Evolutionary conservation across 2,329 filamentous ascomycete genomes (phyloP), one percentile per base, ranked within the genome.

Genomic region (Calonectria henricotiae): DNA sequence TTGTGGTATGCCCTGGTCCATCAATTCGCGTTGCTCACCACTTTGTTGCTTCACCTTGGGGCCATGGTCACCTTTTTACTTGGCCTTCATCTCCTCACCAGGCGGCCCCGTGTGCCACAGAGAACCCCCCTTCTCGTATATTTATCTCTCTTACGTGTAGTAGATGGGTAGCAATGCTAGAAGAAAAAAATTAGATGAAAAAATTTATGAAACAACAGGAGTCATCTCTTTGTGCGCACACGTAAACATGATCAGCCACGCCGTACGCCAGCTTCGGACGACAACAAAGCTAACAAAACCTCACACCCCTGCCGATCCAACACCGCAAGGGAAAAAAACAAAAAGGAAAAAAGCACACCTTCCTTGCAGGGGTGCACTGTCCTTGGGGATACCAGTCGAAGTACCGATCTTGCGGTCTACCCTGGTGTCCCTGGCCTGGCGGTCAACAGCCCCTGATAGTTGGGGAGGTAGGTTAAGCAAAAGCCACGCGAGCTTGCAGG

Each of bases 291-390:
- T 63, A 65, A 65, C 61, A 62, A 46, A 46, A 65, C 30, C 37
- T 58, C 61, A 44, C 58, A 47, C 75, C 76, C 76, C 75, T 78
- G 76, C 76, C 71, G 76, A 77, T 77, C 76, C 75, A 73, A 58
- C 51, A 39, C 51, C 71, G 75, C 41, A 72, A 75, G 62, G 68
- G 49, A 54, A 68, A 71, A 68, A 69, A 68, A 44, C 72, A 74
- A 68, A 55, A 70, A 58, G 32, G 30, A 49, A 67, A 46, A 35
- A n/a, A 51, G 58, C 43, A 55, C 66, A 71, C 55, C 67, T 67
- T 67, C 55, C 67, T 67, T 67, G 63, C 75, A 74, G 75, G 75
- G 75, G 67, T 63, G 39, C 67, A 67, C 65, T 25, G 27, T 66
- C 51, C 39, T 37, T 47, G 49, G 62, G 58, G 54, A 69, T 69